A percentile compares a stretch with the other conserved stretches of the same genome.
phyloP scores from a whole-genome alignment of 495 filamentous ascomycete species.

The Neurospora cerealis region DNA sequence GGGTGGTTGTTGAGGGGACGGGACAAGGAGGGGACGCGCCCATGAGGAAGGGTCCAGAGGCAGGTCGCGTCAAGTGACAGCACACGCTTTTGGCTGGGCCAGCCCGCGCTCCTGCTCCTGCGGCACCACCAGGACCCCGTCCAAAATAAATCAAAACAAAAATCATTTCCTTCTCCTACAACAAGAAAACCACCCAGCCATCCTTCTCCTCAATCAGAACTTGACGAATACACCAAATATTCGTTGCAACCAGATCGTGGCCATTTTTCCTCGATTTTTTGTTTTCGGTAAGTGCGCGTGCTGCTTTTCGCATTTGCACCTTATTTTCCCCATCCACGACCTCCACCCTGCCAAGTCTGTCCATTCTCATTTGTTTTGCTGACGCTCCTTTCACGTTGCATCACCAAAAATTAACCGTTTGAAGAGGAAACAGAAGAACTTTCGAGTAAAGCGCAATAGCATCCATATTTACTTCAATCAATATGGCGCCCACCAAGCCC shows the following conservation, averaged over 20 bases:
- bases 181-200: background rate
- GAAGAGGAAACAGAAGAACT: background rate
- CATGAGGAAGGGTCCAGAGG: background rate
- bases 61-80: background rate
- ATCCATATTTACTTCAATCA: background rate
- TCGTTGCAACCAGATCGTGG: background rate
- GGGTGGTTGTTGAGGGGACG: background rate
- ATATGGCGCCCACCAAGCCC: conserved; percentile 14
- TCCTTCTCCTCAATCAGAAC: background rate
- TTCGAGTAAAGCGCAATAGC: background rate
- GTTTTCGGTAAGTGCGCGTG: background rate
- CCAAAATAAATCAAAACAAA: background rate
- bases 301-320: background rate
- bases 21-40: background rate
- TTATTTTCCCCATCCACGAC: background rate
- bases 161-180: background rate
- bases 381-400: background rate
- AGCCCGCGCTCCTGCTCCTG: background rate
- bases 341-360: background rate
- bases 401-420: background rate
- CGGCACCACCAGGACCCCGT: background rate
- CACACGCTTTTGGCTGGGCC: background rate
- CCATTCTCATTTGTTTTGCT: background rate
- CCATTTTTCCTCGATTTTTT: background rate
- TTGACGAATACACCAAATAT: background rate